Evolutionary conservation across 495 filamentous ascomycete species (phyloP).

Genomic region (Aspergillus incahuasiensis): DNA sequence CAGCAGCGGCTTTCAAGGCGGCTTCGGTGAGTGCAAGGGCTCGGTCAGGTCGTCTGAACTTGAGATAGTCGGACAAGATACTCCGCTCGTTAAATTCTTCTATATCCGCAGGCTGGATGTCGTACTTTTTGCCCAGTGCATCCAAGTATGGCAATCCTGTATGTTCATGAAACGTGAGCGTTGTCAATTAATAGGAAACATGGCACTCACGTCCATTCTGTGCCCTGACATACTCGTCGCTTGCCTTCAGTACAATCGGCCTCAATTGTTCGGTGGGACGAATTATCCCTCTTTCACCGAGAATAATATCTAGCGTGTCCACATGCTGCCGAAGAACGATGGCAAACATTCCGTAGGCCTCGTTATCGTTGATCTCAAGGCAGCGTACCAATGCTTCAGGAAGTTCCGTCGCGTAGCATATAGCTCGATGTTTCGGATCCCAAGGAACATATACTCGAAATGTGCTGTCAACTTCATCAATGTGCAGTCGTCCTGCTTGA

Average conservation of each 20-base stretch:
- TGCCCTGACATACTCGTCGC: neutral
- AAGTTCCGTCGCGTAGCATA: constrained; percentile 1
- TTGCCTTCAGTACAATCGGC: neutral
- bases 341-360: neutral
- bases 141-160: too few species aligned
- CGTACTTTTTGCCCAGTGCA: too few species aligned
- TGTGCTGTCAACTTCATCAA: neutral
- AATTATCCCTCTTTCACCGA: neutral
- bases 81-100: neutral
- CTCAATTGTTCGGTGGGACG: neutral
- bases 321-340: neutral
- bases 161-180: too few species aligned
- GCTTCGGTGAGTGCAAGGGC: neutral
- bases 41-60: neutral
- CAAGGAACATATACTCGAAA: neutral
- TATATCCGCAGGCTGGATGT: too few species aligned
- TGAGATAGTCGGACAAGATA: neutral
- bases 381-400: neutral
- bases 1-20: neutral
- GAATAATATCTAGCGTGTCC: neutral
- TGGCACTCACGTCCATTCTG: neutral
- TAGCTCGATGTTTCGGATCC: neutral
- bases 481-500: neutral
- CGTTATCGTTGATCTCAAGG: neutral
- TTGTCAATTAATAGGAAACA: neutral